Evolutionary conservation across 2,329 filamentous ascomycete species (phyloP), one percentile per base, ranked within the genome.

Genomic region (Leptographium lundbergii): DNA sequence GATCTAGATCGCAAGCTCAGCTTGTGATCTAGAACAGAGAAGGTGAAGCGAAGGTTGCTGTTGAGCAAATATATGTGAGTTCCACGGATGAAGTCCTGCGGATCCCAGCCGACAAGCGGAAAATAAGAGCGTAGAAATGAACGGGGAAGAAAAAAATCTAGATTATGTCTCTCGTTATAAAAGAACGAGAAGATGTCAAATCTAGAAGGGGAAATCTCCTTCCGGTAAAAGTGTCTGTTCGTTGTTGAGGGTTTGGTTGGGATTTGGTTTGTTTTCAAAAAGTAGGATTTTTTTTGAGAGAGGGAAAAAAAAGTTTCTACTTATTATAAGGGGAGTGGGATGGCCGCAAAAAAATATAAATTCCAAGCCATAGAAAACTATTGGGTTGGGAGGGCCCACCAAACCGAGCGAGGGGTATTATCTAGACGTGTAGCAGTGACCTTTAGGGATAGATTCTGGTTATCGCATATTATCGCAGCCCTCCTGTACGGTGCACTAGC

Each of bases 1-100:
- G 81, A 71, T 79, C 80, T 79, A 83, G 82, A 85, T 82, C 86
- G 84, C 88, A 89, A 87, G 85, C 87, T 56, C 78, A 77, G 85
- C 81, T 85, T 87, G 82, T 80, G 83, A 90, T 81, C 86, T 84
- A 84, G 79, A 77, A 39, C 13, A 71, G 71, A 58, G 22, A 54
- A 50, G 62, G 45, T 39, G 52, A 61, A 61, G 64, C 68, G 69
- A 68, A 72, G 71, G 71, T 70, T 71, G 70, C 71, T 70, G 72
- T 72, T 72, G 55, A 61, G 52, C 63, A 63, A 62, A 62, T 62
- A 66, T 69, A 69, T 67, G 25, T 4, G 17, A 22, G 54, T 27
- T 36, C 71, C 74, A 66, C 67, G 68, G 65, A 60, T 19, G 63
- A 61, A 67, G 65, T 64, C 66, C 66, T 68, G 69, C 67, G 64